A percentile compares a stretch with the other conserved stretches of the same genome.
Evolutionary conservation across 2,329 filamentous ascomycete species (phyloP).

Genomic region (Monosporascus sp.): DNA sequence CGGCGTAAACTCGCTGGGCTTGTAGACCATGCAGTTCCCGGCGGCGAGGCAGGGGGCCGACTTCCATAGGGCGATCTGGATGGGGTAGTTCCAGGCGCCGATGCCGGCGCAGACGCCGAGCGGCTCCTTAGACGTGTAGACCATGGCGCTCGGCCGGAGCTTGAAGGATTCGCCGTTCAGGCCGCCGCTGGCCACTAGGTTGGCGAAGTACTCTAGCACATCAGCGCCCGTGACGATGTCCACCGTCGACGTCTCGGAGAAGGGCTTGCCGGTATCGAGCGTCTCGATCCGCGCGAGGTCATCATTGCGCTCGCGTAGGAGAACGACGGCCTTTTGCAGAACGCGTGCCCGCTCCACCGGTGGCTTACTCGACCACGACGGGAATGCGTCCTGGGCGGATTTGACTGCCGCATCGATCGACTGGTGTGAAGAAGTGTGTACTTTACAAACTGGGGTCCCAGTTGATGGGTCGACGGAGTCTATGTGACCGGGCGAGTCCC

Average conservation of each 20-base stretch:
- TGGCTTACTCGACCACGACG: slow-evolving; percentile 70
- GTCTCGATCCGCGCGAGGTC: slow-evolving; percentile 76
- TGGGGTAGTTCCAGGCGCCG: slow-evolving; percentile 88
- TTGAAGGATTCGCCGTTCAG: slow-evolving; percentile 76
- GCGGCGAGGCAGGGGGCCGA: slow-evolving; percentile 80
- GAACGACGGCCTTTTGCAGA: slow-evolving; percentile 67
- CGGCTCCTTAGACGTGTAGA: slow-evolving; percentile 77
- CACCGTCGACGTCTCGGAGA: slow-evolving; percentile 76
- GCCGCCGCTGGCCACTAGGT: slow-evolving; percentile 70
- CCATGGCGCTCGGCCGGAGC: slow-evolving; percentile 70
- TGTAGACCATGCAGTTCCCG: slow-evolving; percentile 88
- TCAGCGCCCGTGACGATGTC: slow-evolving; percentile 81
- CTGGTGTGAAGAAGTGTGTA: slow-evolving; percentile 62
- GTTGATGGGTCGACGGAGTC: slow-evolving; percentile 71
- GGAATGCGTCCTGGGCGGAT: slow-evolving; percentile 68
- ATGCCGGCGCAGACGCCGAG: slow-evolving; percentile 83
- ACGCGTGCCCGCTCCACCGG: slow-evolving; percentile 72
- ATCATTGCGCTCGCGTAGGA: slow-evolving; percentile 74
- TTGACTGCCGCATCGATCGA: slow-evolving; percentile 69
- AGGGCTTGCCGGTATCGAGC: slow-evolving; percentile 81
- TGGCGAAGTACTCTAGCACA: slow-evolving; percentile 82
- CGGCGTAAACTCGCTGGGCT: slow-evolving; percentile 82
- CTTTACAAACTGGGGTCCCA: slow-evolving; percentile 61
- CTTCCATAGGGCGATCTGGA: slow-evolving; percentile 89
- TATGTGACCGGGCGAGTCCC: slow-evolving; percentile 59